phyloP scores from a whole-genome alignment of 768 basidiomycete species.

The Hemileccinum rubropunctum region DNA sequence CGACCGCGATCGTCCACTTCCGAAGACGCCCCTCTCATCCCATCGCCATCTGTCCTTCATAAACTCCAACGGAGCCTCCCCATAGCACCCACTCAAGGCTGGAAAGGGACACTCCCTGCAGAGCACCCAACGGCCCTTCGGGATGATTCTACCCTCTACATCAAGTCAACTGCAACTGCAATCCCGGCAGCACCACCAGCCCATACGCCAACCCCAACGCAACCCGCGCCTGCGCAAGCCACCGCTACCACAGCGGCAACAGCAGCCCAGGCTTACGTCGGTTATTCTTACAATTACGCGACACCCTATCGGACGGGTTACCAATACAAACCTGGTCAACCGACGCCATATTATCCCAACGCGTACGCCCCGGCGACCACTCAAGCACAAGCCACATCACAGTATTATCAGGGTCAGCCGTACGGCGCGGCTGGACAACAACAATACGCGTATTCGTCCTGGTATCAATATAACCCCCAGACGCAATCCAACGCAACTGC shows the following conservation, averaged over 20 bases:
- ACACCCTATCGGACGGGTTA: constrained; percentile 32
- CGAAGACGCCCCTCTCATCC: constrained; percentile 48
- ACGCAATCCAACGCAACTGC: constrained; percentile 19
- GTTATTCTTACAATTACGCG: constrained; percentile 38
- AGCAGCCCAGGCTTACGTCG: constrained; percentile 27
- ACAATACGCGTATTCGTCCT: constrained; percentile 41
- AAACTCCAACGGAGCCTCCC: constrained; percentile 72
- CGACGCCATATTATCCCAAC: constrained; percentile 31
- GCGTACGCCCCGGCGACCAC: constrained; percentile 25
- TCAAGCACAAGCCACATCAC: constrained; percentile 28
- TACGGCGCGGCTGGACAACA: constrained; percentile 37
- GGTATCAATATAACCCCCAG: constrained; percentile 43
- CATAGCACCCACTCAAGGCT: constrained; percentile 55
- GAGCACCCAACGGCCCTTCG: constrained; percentile 58
- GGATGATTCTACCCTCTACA: constrained; percentile 72
- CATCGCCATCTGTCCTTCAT: constrained; percentile 62
- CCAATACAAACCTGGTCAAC: constrained; percentile 39
- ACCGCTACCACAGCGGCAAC: constrained; percentile 24
- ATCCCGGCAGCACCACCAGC: constrained; percentile 34
- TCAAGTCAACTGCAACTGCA: constrained; percentile 44
- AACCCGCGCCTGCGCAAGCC: constrained; percentile 23
- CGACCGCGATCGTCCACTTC: constrained; percentile 58
- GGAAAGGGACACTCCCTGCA: constrained; percentile 71
- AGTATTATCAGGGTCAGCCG: constrained; percentile 37
- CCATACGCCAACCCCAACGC: constrained; percentile 33